These are phyloP conservation scores for Fusarium pseudoanthophilum DNA, from an alignment of 2,329 filamentous ascomycete genomes.

Conservation along the genomic window DNA sequence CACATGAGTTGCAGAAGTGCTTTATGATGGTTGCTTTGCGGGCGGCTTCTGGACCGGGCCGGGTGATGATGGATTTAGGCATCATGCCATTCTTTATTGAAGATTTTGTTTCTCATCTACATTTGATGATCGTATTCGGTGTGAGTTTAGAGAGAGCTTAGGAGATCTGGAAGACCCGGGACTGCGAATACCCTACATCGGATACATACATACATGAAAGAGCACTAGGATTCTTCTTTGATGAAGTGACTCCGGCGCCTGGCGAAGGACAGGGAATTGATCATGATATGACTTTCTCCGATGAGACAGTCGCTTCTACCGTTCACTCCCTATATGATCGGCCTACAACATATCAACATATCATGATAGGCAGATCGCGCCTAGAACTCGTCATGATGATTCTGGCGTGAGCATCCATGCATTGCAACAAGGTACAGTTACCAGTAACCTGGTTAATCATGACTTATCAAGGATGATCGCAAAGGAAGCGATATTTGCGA, in stretches of 20 bases:
- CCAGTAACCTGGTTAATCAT: not conserved
- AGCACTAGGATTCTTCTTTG: not conserved
- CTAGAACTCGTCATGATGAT: not conserved
- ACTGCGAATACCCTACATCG: not conserved
- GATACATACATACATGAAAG: not conserved
- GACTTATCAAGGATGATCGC: not conserved
- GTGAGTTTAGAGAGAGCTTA: not conserved
- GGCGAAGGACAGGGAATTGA: not conserved
- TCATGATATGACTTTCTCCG: conserved; percentile 1
- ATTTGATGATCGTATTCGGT: not conserved
- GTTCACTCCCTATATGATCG: not conserved
- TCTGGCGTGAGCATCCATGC: not conserved
- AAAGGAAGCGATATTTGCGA: conserved; percentile 14
- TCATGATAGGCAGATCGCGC: not conserved
- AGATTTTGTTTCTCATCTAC: not conserved
- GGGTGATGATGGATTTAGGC: not conserved
- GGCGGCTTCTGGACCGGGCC: conserved; percentile 2
- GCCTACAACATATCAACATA: not conserved
- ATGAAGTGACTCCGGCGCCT: not conserved
- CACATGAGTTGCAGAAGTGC: not conserved
- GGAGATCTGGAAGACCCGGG: not conserved
- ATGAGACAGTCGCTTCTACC: not conserved
- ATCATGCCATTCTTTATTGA: conserved; percentile 1
- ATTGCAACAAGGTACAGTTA: not conserved
- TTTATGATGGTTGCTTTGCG: not conserved